Base-by-base conservation (phyloP, 352 stramenopile species). In the Globisporangium canariense region DNA sequence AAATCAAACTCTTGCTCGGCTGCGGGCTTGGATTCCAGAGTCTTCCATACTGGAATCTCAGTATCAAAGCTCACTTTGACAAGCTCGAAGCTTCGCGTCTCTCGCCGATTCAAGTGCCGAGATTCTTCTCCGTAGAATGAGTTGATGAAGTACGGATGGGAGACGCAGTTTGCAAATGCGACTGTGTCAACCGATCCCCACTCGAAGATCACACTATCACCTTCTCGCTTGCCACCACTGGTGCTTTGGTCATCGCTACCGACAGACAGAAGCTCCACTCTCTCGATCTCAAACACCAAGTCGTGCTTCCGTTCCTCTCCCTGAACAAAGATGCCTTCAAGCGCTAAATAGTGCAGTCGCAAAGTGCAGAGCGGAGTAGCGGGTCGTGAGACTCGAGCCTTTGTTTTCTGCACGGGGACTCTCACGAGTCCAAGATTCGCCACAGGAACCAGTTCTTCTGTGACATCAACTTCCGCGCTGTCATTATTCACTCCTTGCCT, bases 371-470 rank as follows among this genome's bases (percentile, higher is more conserved):
- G 80, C 30, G 85, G 79, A 18, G 68, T 60, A 11, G 87, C 78
- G n/a, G 85, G 77, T 53, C 81, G 81, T 22, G 78, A 86, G 0
- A 90, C 58, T 49, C 76, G 86, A 58, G 59, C 73, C 58, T 75
- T 79, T 40, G 47, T 75, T 36, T 66, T 69, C 41, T 83, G 62
- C 54, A 75, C 43, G 13, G 72, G 70, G 22, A 95, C 78, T 53
- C 81, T 81, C 6, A 95, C 87, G 40, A 95, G 78, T 10, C 87
- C 87, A 38, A 95, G 64, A 65, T 94, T 93, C 56, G 87, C 87
- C 30, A 95, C 87, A 22, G 87, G 87, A 41, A 95, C 81, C 5
- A 90, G 67, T 46, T 89, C 69, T 54, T 92, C 82, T 41, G 87
- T 71, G 60, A 50, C 51, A 30, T 10, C 36, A 22, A 25, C 18